Evolutionary conservation across 176 grass and related monocot species (phyloP), one percentile per base, ranked within the genome.

Genomic region (Rhynchospora tenuis): DNA sequence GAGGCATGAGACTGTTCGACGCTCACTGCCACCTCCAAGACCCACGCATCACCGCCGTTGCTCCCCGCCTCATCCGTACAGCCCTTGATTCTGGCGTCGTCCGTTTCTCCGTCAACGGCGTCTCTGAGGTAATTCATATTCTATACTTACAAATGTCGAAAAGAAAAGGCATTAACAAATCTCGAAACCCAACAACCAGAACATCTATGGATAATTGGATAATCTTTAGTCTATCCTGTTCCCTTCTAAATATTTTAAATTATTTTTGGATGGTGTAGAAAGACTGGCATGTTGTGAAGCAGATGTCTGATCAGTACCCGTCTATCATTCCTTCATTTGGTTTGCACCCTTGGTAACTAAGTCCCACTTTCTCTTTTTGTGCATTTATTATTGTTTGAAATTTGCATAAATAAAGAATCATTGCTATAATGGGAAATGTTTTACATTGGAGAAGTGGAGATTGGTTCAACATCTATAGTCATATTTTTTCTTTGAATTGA

Each of bases 21-120:
- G 94, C 85, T 15, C 94, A 97, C 89, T 97, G 92, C 87, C 94
- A 94, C 85, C 94, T 97, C 57, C 92, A 94, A 80, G 92, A 97
- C 42, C 80, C 73, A n/a, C 88, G 92, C 67, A 71, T 97, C 77
- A 67, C 73, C n/a, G 60, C 82, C 58, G 79, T 73, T 3, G 90
- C 87, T 42, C 90, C 91, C 6, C 59, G 77, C 17, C 90, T 95
- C 84, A 86, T 98, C 63, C 78, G 89, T 59, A 83, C 90, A 17
- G 89, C 92, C 62, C 8, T 84, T 29, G 86, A 87, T 33, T 91
- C 89, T 64, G 92, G 95, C 62, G 92, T 95, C 11, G 64, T 68
- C 22, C 87, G 82, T 64, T 95, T 98, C 84, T 84, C 88, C 0
- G 92, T 94, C 79, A 93, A 95, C 86, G 91, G 92, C 63, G 92